A percentile compares a stretch with the other conserved stretches of the same genome.
These are phyloP conservation scores for Camelina neglecta DNA, from an alignment of 345 rosid species.

Conservation along the genomic window DNA sequence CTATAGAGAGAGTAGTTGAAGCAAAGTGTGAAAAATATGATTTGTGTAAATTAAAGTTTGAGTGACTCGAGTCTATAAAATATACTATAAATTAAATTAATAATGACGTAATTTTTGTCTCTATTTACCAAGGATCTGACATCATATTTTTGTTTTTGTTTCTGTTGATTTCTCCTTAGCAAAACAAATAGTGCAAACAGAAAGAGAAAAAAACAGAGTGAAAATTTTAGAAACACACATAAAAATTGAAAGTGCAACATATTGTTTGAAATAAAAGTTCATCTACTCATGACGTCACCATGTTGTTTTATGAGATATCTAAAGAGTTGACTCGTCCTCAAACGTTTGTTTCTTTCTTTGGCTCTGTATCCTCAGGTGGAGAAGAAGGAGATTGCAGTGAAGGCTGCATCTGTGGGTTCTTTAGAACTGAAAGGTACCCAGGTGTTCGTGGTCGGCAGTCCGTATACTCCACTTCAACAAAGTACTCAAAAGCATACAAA, in stretches of 20 bases:
- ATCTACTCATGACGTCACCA: no score
- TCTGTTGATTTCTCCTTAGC: background rate
- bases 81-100: background rate
- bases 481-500: background rate
- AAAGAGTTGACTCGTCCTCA: no score
- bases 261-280: no score
- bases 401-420: background rate
- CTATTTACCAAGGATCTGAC: background rate
- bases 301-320: no score
- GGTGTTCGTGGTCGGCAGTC: background rate
- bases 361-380: no score
- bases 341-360: no score
- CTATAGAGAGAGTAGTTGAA: slow-evolving; percentile 39
- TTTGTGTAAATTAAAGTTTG: slow-evolving; percentile 40
- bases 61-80: background rate
- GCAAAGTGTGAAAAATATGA: slow-evolving; percentile 47
- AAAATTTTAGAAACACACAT: no score
- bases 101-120: slow-evolving; percentile 3
- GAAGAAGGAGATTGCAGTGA: background rate
- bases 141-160: background rate
- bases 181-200: background rate
- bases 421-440: background rate
- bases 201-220: no score
- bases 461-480: background rate
- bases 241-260: no score